Conservation (phyloP, 768 basidiomycete species). For the Kwoniella pini region DNA sequence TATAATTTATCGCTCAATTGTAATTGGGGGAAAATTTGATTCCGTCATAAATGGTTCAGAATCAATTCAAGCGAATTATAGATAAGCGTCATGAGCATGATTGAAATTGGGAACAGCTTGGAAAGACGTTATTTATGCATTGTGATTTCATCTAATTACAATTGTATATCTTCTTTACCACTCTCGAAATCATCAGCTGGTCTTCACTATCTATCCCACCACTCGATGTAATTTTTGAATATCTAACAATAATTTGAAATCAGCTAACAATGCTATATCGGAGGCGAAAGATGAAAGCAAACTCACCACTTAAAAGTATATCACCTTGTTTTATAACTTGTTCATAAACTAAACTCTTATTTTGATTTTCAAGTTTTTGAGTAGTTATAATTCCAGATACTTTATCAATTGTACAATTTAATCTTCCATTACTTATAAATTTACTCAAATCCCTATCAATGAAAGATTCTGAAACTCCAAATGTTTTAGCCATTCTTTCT, state of each 20-base stretch:
- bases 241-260: constrained; percentile 14
- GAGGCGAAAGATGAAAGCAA: too few species aligned
- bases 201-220: constrained; percentile 17
- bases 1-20: neutral
- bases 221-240: constrained; percentile 33
- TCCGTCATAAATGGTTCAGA: neutral
- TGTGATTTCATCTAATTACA: too few species aligned
- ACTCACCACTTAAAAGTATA: constrained; percentile 70
- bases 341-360: constrained; percentile 86
- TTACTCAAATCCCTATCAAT: constrained; percentile 89
- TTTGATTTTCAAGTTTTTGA: constrained; percentile 63
- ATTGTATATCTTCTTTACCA: too few species aligned
- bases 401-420: constrained; percentile 89
- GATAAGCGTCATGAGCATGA: too few species aligned
- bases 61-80: neutral
- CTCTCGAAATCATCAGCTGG: neutral
- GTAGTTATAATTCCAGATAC: constrained; percentile 94
- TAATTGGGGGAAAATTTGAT: constrained; percentile 13
- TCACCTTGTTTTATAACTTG: constrained; percentile 93
- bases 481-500: constrained; percentile 78
- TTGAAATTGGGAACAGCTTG: too few species aligned
- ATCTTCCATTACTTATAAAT: constrained; percentile 82
- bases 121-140: neutral
- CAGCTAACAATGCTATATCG: too few species aligned
- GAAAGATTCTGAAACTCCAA: constrained; percentile 84